Conservation (phyloP, 2,329 filamentous ascomycete species). For the Trichoderma koningii region DNA sequence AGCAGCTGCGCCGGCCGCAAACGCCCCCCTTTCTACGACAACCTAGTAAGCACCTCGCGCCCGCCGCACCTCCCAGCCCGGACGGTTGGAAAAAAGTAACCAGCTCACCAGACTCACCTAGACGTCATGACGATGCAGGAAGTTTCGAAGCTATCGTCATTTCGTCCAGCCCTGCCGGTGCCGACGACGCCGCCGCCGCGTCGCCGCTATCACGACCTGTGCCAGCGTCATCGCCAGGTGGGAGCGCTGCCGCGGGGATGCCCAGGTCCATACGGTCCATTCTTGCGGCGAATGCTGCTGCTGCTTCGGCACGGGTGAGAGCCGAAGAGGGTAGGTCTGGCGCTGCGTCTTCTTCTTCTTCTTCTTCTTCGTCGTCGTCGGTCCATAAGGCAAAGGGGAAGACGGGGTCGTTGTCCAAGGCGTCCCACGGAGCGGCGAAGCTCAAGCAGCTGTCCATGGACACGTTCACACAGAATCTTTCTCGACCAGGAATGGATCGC, state of each 20-base stretch:
- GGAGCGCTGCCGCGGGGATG: constrained; percentile 26
- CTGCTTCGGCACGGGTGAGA: constrained; percentile 30
- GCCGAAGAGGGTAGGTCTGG: constrained; percentile 9
- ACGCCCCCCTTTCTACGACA: constrained; percentile 34
- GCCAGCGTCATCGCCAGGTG: constrained; percentile 29
- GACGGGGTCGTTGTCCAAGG: not conserved
- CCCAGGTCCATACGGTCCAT: constrained; percentile 35
- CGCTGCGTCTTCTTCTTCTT: too few species aligned
- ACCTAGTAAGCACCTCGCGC: constrained; percentile 43
- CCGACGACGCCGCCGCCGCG: constrained; percentile 32
- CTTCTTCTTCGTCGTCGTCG: too few species aligned
- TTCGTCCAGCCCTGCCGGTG: constrained; percentile 47
- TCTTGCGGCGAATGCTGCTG: constrained; percentile 29
- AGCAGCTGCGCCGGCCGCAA: constrained; percentile 27
- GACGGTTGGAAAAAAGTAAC: constrained; percentile 43
- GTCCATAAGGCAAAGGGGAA: not conserved
- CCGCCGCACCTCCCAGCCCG: constrained; percentile 33
- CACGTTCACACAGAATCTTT: constrained; percentile 33
- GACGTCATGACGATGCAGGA: constrained; percentile 35
- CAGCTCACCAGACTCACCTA: constrained; percentile 49
- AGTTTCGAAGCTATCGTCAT: constrained; percentile 47
- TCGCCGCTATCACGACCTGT: constrained; percentile 38
- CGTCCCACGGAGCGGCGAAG: constrained; percentile 26
- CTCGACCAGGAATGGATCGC: constrained; percentile 12
- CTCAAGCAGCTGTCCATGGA: constrained; percentile 42